Evolutionary conservation across 805 yeast genomes (phyloP).

Genomic region (Priceomyces castillae): DNA sequence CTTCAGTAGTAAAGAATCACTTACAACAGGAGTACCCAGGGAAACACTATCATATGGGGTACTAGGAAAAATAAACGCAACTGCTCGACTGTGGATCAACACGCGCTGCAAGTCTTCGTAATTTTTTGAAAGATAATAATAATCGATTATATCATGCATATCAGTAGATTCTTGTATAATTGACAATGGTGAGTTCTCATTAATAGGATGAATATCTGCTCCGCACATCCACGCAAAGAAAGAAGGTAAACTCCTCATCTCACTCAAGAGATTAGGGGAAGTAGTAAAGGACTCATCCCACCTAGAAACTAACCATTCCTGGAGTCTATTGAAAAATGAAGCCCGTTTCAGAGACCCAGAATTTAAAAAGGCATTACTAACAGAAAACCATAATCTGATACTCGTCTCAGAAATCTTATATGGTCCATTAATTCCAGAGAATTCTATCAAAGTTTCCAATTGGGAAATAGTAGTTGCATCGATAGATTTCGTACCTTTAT

Average conservation of each 20-base stretch:
- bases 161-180: background rate
- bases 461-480: constrained; percentile 46
- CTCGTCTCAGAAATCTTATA: constrained; percentile 43
- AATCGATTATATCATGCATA: background rate
- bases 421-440: constrained; percentile 65
- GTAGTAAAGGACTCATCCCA: constrained; percentile 30
- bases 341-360: constrained; percentile 28
- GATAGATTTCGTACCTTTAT: constrained; percentile 11
- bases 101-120: background rate
- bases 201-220: background rate
- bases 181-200: background rate
- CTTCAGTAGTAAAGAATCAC: constrained; percentile 2
- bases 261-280: constrained; percentile 6
- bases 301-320: constrained; percentile 52
- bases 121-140: background rate
- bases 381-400: constrained; percentile 51
- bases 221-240: constrained; percentile 49
- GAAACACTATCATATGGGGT: background rate
- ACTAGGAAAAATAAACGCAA: background rate
- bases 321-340: constrained; percentile 26
- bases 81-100: background rate
- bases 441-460: constrained; percentile 49
- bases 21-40: background rate
- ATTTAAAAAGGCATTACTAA: constrained; percentile 34
- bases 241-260: constrained; percentile 19